Evolutionary conservation across 2,329 filamentous ascomycete genomes (phyloP).

Genomic region (Penicillium digitatum): DNA sequence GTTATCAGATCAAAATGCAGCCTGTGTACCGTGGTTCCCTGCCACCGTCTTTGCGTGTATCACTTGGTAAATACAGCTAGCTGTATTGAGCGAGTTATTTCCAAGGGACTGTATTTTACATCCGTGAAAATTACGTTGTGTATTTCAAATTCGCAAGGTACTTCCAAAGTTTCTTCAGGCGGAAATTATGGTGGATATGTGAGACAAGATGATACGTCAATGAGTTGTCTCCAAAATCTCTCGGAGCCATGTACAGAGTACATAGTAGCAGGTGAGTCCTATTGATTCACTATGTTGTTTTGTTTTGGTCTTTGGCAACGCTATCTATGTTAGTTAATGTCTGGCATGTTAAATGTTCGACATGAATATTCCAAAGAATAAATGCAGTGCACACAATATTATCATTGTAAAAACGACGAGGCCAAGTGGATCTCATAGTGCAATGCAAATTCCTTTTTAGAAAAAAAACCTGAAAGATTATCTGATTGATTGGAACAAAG

Average conservation of each 20-base stretch:
- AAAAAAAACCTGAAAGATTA: neutral
- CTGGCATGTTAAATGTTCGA: neutral
- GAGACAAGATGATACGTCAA: too few relatives aligned
- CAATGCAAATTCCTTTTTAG: neutral
- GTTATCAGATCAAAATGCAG: constrained; percentile 12
- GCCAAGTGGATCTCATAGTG: neutral
- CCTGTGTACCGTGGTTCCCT: neutral
- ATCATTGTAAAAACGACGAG: neutral
- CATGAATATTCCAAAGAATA: neutral
- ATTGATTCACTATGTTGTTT: too few relatives aligned
- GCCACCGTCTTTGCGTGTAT: neutral
- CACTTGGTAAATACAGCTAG: neutral
- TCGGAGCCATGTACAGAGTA: too few relatives aligned
- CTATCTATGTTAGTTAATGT: neutral
- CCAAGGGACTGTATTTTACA: neutral
- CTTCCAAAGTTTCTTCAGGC: too few relatives aligned
- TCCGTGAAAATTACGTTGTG: neutral
- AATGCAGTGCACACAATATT: neutral
- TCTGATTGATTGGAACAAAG: constrained; percentile 4
- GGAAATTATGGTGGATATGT: neutral
- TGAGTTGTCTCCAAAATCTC: neutral
- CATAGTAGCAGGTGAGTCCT: neutral
- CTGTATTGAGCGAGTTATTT: neutral
- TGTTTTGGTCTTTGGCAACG: neutral
- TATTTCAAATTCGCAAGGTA: neutral